Conservation (phyloP, 257 asterid species). For the Ligustrum vulgare region DNA sequence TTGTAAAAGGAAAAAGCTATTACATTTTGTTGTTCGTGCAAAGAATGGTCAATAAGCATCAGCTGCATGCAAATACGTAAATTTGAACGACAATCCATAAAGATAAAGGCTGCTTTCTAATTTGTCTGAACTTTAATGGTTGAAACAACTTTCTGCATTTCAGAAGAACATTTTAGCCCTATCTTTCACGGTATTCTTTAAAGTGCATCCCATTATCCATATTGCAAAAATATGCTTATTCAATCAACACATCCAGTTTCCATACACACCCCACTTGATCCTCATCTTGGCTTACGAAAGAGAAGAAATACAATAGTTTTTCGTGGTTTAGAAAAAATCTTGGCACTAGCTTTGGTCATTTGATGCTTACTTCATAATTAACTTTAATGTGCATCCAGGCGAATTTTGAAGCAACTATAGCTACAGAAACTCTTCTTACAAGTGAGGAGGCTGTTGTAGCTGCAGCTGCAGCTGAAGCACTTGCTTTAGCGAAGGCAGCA, state of each 20-base stretch:
- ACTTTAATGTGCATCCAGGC: constrained; percentile 46
- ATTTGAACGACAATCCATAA: background rate
- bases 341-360: constrained; percentile 13
- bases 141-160: background rate
- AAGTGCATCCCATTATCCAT: constrained; percentile 2
- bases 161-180: constrained; percentile 13
- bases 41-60: constrained; percentile 12
- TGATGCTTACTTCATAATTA: constrained; percentile 13
- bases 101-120: constrained; percentile 1
- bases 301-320: background rate
- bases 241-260: background rate
- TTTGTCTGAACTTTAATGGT: background rate
- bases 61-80: background rate
- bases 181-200: constrained; percentile 16
- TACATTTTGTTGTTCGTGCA: constrained; percentile 4
- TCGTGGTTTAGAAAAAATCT: background rate
- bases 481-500: constrained; percentile 88
- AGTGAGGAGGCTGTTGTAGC: constrained; percentile 71
- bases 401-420: constrained; percentile 43
- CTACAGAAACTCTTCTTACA: constrained; percentile 50
- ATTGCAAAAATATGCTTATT: constrained; percentile 2
- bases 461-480: constrained; percentile 94
- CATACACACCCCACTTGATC: background rate
- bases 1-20: constrained; percentile 8
- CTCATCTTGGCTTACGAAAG: background rate